Evolutionary conservation across 1,139 yeast genomes (phyloP), one percentile per base, ranked within the genome.

Genomic region (Magnusiomyces tetraspermus): DNA sequence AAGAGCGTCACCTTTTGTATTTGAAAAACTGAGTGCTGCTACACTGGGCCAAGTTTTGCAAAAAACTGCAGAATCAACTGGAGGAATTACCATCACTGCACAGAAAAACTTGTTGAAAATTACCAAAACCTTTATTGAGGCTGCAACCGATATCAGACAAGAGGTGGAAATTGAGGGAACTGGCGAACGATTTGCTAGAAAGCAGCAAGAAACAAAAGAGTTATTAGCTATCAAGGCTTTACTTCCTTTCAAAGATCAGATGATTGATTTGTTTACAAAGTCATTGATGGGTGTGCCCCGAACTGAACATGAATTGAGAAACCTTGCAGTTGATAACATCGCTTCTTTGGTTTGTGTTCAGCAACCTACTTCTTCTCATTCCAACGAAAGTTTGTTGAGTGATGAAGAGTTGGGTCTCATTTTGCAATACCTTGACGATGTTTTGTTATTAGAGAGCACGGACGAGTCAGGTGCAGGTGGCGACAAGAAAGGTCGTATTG

Each of bases 361-460:
- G 1, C 68, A 67, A 0, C 23, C 24, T 17, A 15, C 5, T 19
- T 38, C 42, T 38, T 21, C 22, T 5, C 6, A 5, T 15, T 19
- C 42, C 17, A 38, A 19, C 15, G 24, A 38, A 5, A 10, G 17
- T 33, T 80, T 78, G 57, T 67, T 86, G 46, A 67, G 67, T 11
- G 60, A 62, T 1, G 78, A 78, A 50, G 96, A 89, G 60, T 65
- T 78, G 36, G 76, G 79, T 23, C 68, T 85, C 52, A 71, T 87
- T 8, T 77, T 85, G 33, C 87, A 81, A 55, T 81, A 84, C 60
- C 71, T 89, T 44, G 80, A 81, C 36, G 88, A 82, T 46, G 76
- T 82, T 23, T 70, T 85, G 10, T 63, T 83, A n/a, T 38, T 38
- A 21, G 42, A 38, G n/a, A 38, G 42, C 21, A 38, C 42, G 17